These are phyloP conservation scores for Russula griseocarnosa DNA, from an alignment of 768 basidiomycete species.

Conservation along the genomic window DNA sequence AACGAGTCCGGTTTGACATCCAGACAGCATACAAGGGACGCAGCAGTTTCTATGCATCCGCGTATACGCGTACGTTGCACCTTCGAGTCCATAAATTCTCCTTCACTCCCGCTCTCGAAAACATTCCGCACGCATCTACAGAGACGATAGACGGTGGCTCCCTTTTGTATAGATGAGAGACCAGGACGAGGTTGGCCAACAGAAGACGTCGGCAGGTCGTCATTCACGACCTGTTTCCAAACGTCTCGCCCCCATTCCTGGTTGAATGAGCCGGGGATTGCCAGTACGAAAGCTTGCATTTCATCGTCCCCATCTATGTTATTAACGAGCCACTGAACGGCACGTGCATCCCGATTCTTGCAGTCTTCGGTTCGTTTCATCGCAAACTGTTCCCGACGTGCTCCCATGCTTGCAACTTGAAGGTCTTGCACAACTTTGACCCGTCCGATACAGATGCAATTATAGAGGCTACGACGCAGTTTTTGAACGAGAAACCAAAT, in stretches of 20 bases:
- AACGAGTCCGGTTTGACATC: neutral
- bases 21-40: neutral
- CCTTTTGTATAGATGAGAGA: neutral
- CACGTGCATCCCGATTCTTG: conserved; percentile 5
- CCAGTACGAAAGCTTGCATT: neutral
- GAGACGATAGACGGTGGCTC: neutral
- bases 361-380: conserved; percentile 2
- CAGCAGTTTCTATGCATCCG: neutral
- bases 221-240: neutral
- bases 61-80: neutral
- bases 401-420: neutral
- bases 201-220: neutral
- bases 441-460: neutral
- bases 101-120: neutral
- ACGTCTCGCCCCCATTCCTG: conserved; percentile 8
- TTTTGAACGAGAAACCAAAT: conserved; percentile 16
- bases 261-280: conserved; percentile 19
- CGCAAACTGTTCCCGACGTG: neutral
- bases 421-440: too few species aligned
- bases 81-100: neutral
- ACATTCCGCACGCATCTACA: neutral
- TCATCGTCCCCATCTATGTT: neutral
- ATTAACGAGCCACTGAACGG: conserved; percentile 7
- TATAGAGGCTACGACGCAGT: neutral
- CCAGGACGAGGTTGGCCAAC: neutral